Evolutionary conservation across 2,329 filamentous ascomycete species (phyloP).

Genomic region (Dissoconium aciculare): DNA sequence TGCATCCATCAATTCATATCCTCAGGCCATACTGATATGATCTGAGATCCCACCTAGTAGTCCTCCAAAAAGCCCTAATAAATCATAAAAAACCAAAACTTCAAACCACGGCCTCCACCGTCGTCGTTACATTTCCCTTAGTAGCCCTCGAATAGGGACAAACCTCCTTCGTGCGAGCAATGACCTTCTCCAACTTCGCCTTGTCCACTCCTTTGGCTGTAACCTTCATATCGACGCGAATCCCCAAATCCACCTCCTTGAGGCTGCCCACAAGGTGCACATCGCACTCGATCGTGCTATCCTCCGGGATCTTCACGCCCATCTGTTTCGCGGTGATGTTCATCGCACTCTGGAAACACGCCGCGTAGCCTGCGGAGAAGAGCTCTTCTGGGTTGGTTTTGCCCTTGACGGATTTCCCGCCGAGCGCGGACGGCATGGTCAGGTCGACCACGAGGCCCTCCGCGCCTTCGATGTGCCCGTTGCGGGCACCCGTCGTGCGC

Average conservation of each 20-base stretch:
- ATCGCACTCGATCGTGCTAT: slow-evolving; percentile 28
- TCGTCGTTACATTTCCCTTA: slow-evolving; percentile 22
- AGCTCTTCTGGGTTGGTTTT: slow-evolving; percentile 35
- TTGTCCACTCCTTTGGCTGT: slow-evolving; percentile 21
- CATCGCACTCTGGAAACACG: slow-evolving; percentile 36
- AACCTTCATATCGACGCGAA: slow-evolving; percentile 32
- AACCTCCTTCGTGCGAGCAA: slow-evolving; percentile 23
- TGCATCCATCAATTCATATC: too few relatives aligned
- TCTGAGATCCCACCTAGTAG: too few relatives aligned
- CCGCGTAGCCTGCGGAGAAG: slow-evolving; percentile 32
- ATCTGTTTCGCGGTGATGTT: slow-evolving; percentile 28
- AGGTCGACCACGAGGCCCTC: slow-evolving; percentile 9
- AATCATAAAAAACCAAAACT: too few relatives aligned
- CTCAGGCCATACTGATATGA: too few relatives aligned
- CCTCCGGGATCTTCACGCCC: slow-evolving; percentile 30
- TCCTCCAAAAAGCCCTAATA: too few relatives aligned
- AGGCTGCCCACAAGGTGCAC: slow-evolving; percentile 33
- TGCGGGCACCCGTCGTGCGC: slow-evolving; percentile 10
- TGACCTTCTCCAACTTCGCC: slow-evolving; percentile 24
- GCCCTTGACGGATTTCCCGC: slow-evolving; percentile 7
- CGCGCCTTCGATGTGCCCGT: slow-evolving; percentile 8
- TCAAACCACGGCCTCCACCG: slow-evolving; percentile 8
- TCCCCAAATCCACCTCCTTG: slow-evolving; percentile 32
- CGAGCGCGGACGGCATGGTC: slow-evolving; percentile 9
- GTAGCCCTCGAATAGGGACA: slow-evolving; percentile 25